A percentile compares a stretch with the other conserved stretches of the same genome.
Conservation (phyloP, 2,329 filamentous ascomycete genomes). For the Exophiala sp. region DNA sequence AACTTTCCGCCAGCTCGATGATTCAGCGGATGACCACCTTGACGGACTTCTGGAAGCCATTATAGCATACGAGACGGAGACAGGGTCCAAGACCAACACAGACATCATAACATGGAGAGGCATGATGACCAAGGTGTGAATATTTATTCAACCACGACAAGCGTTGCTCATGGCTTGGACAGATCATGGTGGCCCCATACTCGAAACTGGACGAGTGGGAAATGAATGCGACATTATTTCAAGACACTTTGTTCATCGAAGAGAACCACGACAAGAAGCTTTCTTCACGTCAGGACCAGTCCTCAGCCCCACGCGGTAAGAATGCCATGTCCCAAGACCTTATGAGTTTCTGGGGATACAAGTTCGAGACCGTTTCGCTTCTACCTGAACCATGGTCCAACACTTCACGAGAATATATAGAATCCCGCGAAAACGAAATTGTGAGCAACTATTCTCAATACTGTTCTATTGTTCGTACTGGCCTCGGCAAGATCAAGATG, state of each 20-base stretch:
- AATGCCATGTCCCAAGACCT: slow-evolving; percentile 65
- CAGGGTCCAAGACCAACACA: slow-evolving; percentile 64
- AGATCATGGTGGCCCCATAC: slow-evolving; percentile 85
- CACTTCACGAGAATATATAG: slow-evolving; percentile 71
- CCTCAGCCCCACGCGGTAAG: slow-evolving; percentile 46
- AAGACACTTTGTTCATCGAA: slow-evolving; percentile 74
- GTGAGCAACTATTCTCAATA: slow-evolving; percentile 94
- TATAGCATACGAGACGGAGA: slow-evolving; percentile 66
- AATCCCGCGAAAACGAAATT: slow-evolving; percentile 63
- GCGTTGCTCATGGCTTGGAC: slow-evolving; percentile 13
- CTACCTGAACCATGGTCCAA: slow-evolving; percentile 71
- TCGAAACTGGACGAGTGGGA: slow-evolving; percentile 71
- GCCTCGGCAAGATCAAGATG: slow-evolving; percentile 70
- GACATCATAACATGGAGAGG: slow-evolving; percentile 91
- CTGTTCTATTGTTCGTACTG: slow-evolving; percentile 88
- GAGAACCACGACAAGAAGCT: slow-evolving; percentile 77
- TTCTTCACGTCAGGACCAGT: slow-evolving; percentile 58
- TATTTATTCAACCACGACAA: neutral
- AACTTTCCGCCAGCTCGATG: slow-evolving; percentile 77
- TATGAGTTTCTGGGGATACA: slow-evolving; percentile 97
- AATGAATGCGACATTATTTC: slow-evolving; percentile 90
- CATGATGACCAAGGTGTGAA: slow-evolving; percentile 90
- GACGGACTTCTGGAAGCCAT: slow-evolving; percentile 78
- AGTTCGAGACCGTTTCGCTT: slow-evolving; percentile 85
- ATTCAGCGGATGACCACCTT: slow-evolving; percentile 79